Base-by-base conservation (phyloP, 1,284 basidiomycete species). In the Afroboletus lepidellus region DNA sequence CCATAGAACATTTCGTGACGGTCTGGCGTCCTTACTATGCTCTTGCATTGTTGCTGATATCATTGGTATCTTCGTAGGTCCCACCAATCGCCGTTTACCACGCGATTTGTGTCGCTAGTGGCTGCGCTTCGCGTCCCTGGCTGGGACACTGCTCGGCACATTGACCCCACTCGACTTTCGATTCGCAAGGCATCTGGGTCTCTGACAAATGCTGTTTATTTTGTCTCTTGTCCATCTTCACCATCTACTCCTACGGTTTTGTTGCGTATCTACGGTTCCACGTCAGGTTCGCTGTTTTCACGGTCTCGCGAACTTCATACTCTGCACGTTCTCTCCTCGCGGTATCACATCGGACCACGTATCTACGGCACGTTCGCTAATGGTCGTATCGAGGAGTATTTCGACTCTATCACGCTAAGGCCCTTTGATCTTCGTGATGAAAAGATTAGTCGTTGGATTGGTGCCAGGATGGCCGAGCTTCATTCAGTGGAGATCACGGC, bases 351-450 rank as follows among this genome's bases (percentile, higher is more conserved):
- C 51, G 94, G 93, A n/a, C 93, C 94, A 27, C 81, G 83, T 58
- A 84, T 98, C 27, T 93, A 91, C 66, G 94, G 94, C 48, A 97
- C 94, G 1, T 97, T 98, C 70, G 79, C 83, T 60, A 98, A 98
- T 69, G 94, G 94, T 33, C 85, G 94, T 36, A 75, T 97, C 45
- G 94, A 97, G 73, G 89, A 97, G 68, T 95, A 92, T 72, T 96
- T 97, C 69, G 84, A 94, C 55, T 93, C 92, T 18, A 79, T 83
- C 27, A 87, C 92, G 1, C 76, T 97, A 42, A 85, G 83, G 0
- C 78, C 89, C 9, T 67, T 78, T 34, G 91, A 96, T 66, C 76
- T 97, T 57, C 82, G 92, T 41, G 81, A 91, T 57, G 81, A 84
- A 18, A 71, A 74, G 54, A 82, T 87, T 54, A 93, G 91, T 65